Conservation (phyloP, 1,139 yeast genomes). For the Candida smagusa region DNA sequence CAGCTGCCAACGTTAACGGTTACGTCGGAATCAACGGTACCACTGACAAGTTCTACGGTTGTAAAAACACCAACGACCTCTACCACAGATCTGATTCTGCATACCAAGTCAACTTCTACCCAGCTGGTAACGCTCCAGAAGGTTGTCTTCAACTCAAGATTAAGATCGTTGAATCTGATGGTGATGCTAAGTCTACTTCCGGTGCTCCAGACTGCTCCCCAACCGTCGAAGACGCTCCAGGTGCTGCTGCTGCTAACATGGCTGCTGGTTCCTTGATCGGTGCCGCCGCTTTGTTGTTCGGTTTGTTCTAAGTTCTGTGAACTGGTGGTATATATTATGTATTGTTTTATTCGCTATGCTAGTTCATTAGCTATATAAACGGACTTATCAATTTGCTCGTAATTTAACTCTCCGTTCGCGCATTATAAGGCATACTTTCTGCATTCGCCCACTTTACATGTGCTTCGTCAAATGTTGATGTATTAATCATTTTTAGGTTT, state of each 20-base stretch:
- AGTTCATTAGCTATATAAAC: not conserved
- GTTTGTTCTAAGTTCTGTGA: not conserved
- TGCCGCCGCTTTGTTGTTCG: not conserved
- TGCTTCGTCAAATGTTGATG: too few relatives aligned
- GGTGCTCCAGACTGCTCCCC: not conserved
- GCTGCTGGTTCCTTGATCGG: conserved; percentile 1
- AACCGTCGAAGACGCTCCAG: not conserved
- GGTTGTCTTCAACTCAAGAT: not conserved
- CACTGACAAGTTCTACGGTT: conserved; percentile 29
- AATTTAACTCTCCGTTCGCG: too few relatives aligned
- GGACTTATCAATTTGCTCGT: too few relatives aligned
- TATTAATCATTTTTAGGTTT: too few relatives aligned
- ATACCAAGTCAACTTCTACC: not conserved
- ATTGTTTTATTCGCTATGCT: not conserved
- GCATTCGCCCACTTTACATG: too few relatives aligned
- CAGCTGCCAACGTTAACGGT: conserved; percentile 18
- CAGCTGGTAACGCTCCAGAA: not conserved
- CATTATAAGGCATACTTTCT: too few relatives aligned
- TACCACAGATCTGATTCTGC: conserved; percentile 14
- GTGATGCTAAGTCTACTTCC: not conserved
- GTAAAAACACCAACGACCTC: conserved; percentile 40
- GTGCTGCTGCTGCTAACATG: not conserved
- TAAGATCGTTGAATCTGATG: not conserved
- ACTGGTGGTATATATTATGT: not conserved
- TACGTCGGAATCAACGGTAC: conserved; percentile 25